Evolutionary conservation across 768 basidiomycete genomes (phyloP).

Genomic region (Lactarius indigo): DNA sequence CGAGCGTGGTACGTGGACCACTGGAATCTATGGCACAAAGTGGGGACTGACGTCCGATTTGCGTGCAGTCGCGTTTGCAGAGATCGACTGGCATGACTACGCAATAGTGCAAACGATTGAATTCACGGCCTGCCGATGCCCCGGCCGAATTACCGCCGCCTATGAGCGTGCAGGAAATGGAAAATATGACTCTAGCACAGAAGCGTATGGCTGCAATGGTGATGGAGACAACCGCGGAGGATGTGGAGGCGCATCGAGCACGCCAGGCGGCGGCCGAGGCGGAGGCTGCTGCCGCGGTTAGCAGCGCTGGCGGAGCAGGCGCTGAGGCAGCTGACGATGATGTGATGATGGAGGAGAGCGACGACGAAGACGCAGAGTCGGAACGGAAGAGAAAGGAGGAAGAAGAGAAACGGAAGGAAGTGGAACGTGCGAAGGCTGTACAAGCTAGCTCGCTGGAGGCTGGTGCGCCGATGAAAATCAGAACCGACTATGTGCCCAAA

Average conservation of each 20-base stretch:
- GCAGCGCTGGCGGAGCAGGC: constrained; percentile 48
- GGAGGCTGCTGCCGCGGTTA: constrained; percentile 77
- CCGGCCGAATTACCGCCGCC: constrained; percentile 92
- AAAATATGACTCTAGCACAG: constrained; percentile 95
- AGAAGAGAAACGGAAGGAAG: constrained; percentile 64
- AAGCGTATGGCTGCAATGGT: constrained; percentile 98
- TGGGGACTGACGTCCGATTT: constrained; percentile 20
- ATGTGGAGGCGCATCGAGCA: constrained; percentile 78
- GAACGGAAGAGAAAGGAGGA: constrained; percentile 64
- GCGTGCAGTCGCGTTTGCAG: constrained; percentile 77
- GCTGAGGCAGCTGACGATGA: constrained; percentile 52
- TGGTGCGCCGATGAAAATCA: constrained; percentile 85
- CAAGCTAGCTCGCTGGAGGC: constrained; percentile 74
- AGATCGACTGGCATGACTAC: constrained; percentile 99
- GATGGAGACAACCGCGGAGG: constrained; percentile 90
- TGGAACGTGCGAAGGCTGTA: constrained; percentile 74
- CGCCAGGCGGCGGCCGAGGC: constrained; percentile 83
- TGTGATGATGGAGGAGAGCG: constrained; percentile 78
- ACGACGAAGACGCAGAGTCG: constrained; percentile 68
- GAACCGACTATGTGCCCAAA: constrained; percentile 94
- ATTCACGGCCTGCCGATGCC: constrained; percentile 89
- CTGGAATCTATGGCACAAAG: not conserved
- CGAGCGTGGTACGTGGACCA: constrained; percentile 64
- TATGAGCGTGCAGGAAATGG: constrained; percentile 91
- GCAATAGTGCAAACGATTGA: constrained; percentile 98